phyloP scores from a whole-genome alignment of 179 eudicot genomes.

The Nepenthes alata region DNA sequence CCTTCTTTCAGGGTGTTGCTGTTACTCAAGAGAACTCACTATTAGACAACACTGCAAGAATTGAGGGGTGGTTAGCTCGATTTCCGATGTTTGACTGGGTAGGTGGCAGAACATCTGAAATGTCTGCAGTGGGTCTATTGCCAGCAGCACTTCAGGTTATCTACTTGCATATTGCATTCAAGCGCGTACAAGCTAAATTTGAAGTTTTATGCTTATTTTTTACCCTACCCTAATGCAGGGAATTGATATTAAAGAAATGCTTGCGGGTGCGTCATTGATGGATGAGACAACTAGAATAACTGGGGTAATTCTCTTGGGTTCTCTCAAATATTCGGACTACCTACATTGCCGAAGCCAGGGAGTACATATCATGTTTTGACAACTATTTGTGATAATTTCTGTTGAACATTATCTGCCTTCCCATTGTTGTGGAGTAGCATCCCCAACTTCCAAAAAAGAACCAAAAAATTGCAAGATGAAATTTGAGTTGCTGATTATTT shows the following conservation, averaged over 20 bases:
- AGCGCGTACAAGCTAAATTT: neutral
- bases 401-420: no score
- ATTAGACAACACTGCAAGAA: constrained; percentile 89
- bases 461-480: no score
- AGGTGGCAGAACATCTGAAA: constrained; percentile 95
- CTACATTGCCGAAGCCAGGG: no score
- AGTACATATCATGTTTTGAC: no score
- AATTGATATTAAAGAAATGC: constrained; percentile 81
- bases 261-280: constrained; percentile 90
- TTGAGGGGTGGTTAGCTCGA: constrained; percentile 88
- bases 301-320: constrained; percentile 31
- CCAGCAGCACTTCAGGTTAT: constrained; percentile 95
- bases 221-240: constrained; percentile 32
- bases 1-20: constrained; percentile 71
- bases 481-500: no score
- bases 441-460: no score
- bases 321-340: no score
- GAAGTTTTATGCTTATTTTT: neutral
- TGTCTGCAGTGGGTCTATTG: constrained; percentile 96
- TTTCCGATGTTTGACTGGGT: constrained; percentile 99
- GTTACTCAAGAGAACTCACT: constrained; percentile 89
- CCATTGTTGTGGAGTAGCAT: no score
- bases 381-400: no score
- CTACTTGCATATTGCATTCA: constrained; percentile 1
- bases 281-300: constrained; percentile 80